Percentiles rank a stretch among this genome's conserved stretches.
phyloP scores from a whole-genome alignment of 805 yeast genomes.

The Saccharomycopsis sp. region DNA sequence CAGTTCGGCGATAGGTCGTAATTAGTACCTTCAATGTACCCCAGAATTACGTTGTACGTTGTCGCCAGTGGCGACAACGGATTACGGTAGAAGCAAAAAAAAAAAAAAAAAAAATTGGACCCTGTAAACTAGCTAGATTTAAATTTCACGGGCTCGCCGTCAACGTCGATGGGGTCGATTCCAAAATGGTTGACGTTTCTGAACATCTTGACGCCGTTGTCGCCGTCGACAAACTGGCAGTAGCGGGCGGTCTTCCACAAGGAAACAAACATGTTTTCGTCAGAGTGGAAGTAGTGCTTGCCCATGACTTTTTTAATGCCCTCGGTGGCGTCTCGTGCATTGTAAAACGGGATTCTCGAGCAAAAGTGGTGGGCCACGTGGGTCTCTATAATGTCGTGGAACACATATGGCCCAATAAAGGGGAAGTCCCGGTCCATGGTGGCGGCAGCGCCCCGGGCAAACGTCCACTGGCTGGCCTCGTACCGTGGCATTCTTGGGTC shows the following conservation, averaged over 20 bases:
- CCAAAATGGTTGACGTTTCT: constrained; percentile 64
- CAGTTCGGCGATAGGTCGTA: not conserved
- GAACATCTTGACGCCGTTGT: constrained; percentile 62
- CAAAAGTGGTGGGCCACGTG: constrained; percentile 82
- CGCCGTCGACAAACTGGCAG: constrained; percentile 70
- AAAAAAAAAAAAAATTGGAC: too few species aligned
- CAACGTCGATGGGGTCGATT: constrained; percentile 18
- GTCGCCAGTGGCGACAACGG: too few species aligned
- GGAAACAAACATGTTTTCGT: constrained; percentile 62
- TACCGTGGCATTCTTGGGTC: constrained; percentile 77
- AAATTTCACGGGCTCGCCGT: constrained; percentile 15
- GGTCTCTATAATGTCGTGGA: constrained; percentile 87
- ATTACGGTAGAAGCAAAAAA: too few species aligned
- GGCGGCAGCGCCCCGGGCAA: constrained; percentile 85
- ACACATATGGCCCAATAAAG: constrained; percentile 64
- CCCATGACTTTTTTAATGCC: constrained; percentile 84
- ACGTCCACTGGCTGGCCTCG: constrained; percentile 67
- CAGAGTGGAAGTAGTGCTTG: constrained; percentile 52
- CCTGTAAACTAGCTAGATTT: too few species aligned
- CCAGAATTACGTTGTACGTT: too few species aligned
- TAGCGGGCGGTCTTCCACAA: constrained; percentile 55
- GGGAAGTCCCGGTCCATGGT: constrained; percentile 82
- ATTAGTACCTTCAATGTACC: too few species aligned
- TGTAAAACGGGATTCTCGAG: constrained; percentile 80
- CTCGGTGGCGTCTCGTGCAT: constrained; percentile 70